Base-by-base conservation (phyloP, 179 eudicot genomes). In the Sideroxylon spinosum region DNA sequence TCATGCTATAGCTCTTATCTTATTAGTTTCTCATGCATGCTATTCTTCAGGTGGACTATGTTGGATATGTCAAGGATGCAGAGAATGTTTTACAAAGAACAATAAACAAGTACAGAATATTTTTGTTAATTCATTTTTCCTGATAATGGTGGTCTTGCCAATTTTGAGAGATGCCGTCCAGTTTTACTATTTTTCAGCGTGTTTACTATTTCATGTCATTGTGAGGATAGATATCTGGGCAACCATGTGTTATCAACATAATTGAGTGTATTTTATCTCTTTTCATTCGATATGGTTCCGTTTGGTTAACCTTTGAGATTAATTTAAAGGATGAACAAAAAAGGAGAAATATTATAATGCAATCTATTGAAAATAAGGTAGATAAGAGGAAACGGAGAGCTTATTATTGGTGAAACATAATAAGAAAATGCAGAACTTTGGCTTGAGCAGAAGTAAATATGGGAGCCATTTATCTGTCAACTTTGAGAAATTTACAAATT, bases 41-140 rank as follows among this genome's bases (percentile, higher is more conserved):
- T 50, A 26, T 71, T 71, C 52, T 82, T 76, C 85, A 95, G 98
- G 95, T 95, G 75, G 97, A 95, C 76, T 95, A 95, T 87, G 98
- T 89, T 66, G 87, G 83, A 68, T 76, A 85, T 79, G 81, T 85
- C 75, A 84, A 86, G 76, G 98, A 95, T 80, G 98, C 98, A 52
- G 93, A 93, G 79, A 90, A 81, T 82, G 78, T 85, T 74, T 74
- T 95, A 81, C 97, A 93, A 79, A 88, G 86, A 84, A 81, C 71
- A 12, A 90, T 95, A 81, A 87, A 28, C 55, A 93, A 90, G 55
- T 86, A 84, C 87, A 93, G 98, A 37, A 95, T 95, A 57, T 73
- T 81, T 50, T 68, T 81, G 76, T 14, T 29, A 66, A 50, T 79
- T 76, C 25, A 12, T 29, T 4, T 19, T 52, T 60, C 56, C 28